Evolutionary conservation across 2,329 filamentous ascomycete species (phyloP).

Genomic region (Dothideomycetes sp.): DNA sequence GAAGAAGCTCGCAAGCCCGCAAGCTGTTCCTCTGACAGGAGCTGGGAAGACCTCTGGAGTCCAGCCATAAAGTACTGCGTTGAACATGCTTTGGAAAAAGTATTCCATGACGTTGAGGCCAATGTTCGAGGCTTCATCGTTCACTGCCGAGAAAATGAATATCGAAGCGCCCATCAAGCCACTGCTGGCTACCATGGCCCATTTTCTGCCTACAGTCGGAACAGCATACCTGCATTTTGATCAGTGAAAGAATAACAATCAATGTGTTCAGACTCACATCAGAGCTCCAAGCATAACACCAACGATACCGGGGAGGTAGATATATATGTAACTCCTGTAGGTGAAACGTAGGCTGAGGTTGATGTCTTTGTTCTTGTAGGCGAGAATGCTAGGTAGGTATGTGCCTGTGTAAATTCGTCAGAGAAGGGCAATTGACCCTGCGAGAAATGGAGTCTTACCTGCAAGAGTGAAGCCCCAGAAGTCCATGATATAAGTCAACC

Average conservation of each 20-base stretch:
- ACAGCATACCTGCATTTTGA: constrained; percentile 41
- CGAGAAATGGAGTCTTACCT: constrained; percentile 16
- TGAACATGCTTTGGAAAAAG: constrained; percentile 43
- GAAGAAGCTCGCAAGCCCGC: constrained; percentile 48
- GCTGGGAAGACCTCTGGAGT: constrained; percentile 42
- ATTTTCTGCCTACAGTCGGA: constrained; percentile 32
- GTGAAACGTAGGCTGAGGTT: constrained; percentile 34
- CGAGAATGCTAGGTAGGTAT: constrained; percentile 40
- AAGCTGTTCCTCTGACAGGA: constrained; percentile 40
- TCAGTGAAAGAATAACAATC: too few relatives aligned
- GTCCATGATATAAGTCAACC: constrained; percentile 41
- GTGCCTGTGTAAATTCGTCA: constrained; percentile 21
- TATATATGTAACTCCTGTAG: constrained; percentile 44
- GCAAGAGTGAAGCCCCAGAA: constrained; percentile 40
- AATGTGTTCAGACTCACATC: too few relatives aligned
- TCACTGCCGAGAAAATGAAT: constrained; percentile 34
- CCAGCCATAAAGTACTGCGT: constrained; percentile 41
- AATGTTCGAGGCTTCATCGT: constrained; percentile 34
- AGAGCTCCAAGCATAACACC: constrained; percentile 40
- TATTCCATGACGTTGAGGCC: constrained; percentile 42
- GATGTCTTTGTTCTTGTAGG: constrained; percentile 38
- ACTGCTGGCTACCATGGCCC: constrained; percentile 32
- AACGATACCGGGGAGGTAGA: constrained; percentile 41
- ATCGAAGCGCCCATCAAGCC: constrained; percentile 33
- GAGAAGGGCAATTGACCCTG: background rate